Base-by-base conservation (phyloP, 495 filamentous ascomycete genomes). In the Trichoderma asperelloides region DNA sequence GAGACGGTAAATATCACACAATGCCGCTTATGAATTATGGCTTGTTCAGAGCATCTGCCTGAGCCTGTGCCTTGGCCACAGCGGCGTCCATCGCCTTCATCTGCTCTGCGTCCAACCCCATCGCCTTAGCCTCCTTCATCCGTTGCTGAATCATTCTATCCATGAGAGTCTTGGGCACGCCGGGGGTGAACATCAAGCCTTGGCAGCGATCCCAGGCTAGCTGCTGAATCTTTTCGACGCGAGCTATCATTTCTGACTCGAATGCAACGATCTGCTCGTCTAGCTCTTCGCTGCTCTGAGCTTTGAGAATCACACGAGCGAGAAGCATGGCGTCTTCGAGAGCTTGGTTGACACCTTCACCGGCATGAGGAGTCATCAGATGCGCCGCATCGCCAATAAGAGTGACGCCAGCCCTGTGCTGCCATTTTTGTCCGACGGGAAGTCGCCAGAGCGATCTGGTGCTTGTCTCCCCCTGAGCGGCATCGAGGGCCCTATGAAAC, bases 321-420 rank as follows among this genome's bases (percentile, higher is more conserved):
- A 89, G 77, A 62, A 85, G 72, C 76, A 86, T 69, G 5, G 87
- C 82, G 70, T 89, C 86, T 63, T 65, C 67, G 33, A 87, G 79
- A 0, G 81, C 86, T 4, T 78, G 66, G 68, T 89, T 87, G 28
- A 88, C 84, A 5, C 86, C 86, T 62, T 86, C 84, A 0, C 86
- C 87, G 0, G 83, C 85, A 71, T 83, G 87, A 1, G 86, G 85
- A 7, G 82, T 79, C 85, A 87, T 88, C 45, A 88, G 67, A 70
- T 88, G 85, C 18, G 86, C 86, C 1, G 87, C 85, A 74, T 88
- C 87, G 11, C 87, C 87, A 55, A 88, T 76, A 9, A 89, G 70
- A 7, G 86, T 88, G 5, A 80, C 72, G 23, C 81, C 79, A 6
- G 70, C 49, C 13, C 70, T 69, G 66, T 84, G 81, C 57, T 77